Evolutionary conservation across 2,329 filamentous ascomycete species (phyloP), one percentile per base, ranked within the genome.

Genomic region (Epichloe gansuensis): DNA sequence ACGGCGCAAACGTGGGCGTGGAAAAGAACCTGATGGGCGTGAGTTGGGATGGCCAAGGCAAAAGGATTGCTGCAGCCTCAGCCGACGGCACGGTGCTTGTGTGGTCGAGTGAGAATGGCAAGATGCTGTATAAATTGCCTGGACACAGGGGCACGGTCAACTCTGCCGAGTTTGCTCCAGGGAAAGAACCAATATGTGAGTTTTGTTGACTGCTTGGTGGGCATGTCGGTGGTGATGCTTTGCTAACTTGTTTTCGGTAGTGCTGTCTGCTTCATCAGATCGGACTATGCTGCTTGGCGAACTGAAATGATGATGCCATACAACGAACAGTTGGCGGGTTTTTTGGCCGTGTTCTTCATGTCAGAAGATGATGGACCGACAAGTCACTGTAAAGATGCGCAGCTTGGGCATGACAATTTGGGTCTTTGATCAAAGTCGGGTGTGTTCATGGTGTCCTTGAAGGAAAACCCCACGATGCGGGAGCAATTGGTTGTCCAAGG

Each of bases 141-240:
- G 93, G 93, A 1, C 93, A 98, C 67, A 93, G 89, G 69, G 93
- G 91, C 36, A 88, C 87, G 0, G 93, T 97, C 49, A 98, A 97
- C 65, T 89, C 91, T 66, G 91, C 91, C 51, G 85, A 94, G 59
- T 94, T 98, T 64, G 85, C 88, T 47, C 89, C 91, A 4, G 79
- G 80, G 40, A 81, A 85, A 55, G 89, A 96, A 60, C 89, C 89
- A 21, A 86, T 96, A 55, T 78, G 90, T 95, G 77, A 82, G 88
- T 82, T 51, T 47, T 36, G 41, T 5, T 12, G 5, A 5, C 17
- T 13, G 9, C 21, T 42, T 27, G 34, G 6, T 31, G n/a, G 46
- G 17, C 7, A 40, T 36, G 3, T 13, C 15, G 17, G 23, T 17
- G 49, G 7, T 15, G 17, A 45, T 2, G 7, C 47, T 15, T 31